These are phyloP conservation scores for Ceratocystis smalleyi DNA, from an alignment of 2,329 filamentous ascomycete species.

Conservation along the genomic window DNA sequence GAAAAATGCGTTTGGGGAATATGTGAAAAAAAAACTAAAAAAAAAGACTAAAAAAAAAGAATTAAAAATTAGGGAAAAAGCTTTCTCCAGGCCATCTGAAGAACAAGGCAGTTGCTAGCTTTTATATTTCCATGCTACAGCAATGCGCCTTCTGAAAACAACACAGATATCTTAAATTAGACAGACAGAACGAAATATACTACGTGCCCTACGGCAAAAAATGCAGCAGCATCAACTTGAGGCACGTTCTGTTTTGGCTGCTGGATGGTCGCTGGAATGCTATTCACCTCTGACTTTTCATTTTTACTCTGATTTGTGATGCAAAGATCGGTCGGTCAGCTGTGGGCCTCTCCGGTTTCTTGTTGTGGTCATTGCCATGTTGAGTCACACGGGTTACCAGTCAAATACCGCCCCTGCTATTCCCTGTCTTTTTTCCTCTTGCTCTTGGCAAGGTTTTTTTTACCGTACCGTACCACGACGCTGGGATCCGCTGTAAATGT, in stretches of 20 bases:
- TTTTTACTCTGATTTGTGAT: background rate
- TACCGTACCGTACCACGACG: background rate
- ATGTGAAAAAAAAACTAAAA: background rate
- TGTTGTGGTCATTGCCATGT: background rate
- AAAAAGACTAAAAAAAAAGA: background rate
- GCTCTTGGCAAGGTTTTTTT: background rate
- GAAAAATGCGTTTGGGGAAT: slow-evolving; percentile 8
- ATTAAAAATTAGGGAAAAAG: slow-evolving; percentile 1
- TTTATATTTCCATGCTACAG: background rate
- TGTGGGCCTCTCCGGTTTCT: background rate
- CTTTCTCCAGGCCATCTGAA: slow-evolving; percentile 4
- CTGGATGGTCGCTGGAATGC: too few species aligned
- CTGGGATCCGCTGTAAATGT: background rate
- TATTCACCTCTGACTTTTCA: background rate
- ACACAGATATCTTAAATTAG: background rate
- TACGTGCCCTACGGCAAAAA: too few species aligned
- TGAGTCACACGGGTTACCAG: background rate
- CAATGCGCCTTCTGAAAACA: background rate
- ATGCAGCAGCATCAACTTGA: too few species aligned
- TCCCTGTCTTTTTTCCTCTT: background rate
- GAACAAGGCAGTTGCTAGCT: background rate
- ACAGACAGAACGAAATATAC: background rate
- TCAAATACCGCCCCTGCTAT: background rate
- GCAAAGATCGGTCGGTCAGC: background rate
- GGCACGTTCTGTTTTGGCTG: too few species aligned